A percentile compares a stretch with the other conserved stretches of the same genome.
phyloP scores from a whole-genome alignment of 768 basidiomycete species.

The Pilatotrama ljubarskyi region DNA sequence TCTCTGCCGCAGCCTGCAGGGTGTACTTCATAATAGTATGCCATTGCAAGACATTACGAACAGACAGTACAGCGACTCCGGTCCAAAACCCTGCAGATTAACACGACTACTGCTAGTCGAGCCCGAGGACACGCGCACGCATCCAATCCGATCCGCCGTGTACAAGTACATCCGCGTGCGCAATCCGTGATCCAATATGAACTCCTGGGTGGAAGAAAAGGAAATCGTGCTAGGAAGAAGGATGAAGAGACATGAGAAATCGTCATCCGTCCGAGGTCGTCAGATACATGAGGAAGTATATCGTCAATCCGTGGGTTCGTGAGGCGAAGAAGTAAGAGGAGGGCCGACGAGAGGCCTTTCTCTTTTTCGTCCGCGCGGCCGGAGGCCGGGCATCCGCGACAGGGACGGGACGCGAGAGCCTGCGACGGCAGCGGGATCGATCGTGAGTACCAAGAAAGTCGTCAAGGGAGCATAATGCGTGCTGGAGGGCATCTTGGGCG shows the following conservation, averaged over 20 bases:
- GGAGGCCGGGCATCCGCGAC: neutral
- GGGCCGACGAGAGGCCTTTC: slow-evolving; percentile 3
- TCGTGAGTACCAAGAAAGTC: slow-evolving; percentile 4
- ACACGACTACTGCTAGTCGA: slow-evolving; percentile 17
- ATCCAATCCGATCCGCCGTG: neutral
- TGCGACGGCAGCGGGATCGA: neutral
- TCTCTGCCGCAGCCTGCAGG: too few relatives aligned
- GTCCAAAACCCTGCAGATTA: slow-evolving; percentile 7
- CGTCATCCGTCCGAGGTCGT: slow-evolving; percentile 13
- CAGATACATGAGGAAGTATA: slow-evolving; percentile 5
- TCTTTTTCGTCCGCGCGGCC: slow-evolving; percentile 15
- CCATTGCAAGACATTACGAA: slow-evolving; percentile 14
- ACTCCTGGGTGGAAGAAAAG: neutral
- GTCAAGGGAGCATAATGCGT: slow-evolving; percentile 4
- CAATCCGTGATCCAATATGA: slow-evolving; percentile 6
- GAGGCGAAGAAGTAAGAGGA: slow-evolving; percentile 11
- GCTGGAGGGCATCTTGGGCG: neutral
- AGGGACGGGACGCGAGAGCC: neutral
- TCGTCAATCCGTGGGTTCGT: slow-evolving; percentile 10
- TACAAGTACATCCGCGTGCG: slow-evolving; percentile 17
- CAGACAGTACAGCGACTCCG: slow-evolving; percentile 10
- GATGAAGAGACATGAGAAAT: neutral
- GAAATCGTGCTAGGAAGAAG: neutral
- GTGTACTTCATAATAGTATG: neutral
- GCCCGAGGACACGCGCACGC: neutral